These are phyloP conservation scores for Huntiella savannae DNA, from an alignment of 2,329 filamentous ascomycete genomes.

Conservation along the genomic window DNA sequence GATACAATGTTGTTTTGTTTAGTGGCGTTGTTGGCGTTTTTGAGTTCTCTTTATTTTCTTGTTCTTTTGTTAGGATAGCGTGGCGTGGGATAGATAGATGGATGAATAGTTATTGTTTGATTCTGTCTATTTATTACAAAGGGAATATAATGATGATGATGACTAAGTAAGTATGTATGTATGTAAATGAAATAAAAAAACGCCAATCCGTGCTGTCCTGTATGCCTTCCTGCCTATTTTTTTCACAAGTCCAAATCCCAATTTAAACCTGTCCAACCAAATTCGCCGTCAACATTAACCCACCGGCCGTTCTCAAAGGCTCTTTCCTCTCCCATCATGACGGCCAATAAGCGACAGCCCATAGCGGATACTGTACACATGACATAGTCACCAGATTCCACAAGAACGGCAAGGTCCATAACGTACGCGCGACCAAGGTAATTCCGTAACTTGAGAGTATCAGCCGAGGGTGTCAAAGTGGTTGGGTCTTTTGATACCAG, in stretches of 20 bases:
- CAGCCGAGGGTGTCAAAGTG: conserved; percentile 22
- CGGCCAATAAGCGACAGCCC: conserved; percentile 55
- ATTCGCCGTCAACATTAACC: conserved; percentile 62
- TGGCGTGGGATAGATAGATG: neutral
- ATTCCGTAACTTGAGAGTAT: conserved; percentile 49
- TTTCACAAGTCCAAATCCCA: conserved; percentile 14
- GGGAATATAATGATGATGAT: neutral
- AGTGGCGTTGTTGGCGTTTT: conserved; percentile 2
- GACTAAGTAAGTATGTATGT: neutral
- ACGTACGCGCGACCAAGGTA: conserved; percentile 65
- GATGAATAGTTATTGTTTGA: neutral
- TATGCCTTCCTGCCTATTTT: neutral
- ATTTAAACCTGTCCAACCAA: conserved; percentile 36
- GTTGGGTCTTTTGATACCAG: conserved; percentile 20
- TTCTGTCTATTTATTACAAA: neutral
- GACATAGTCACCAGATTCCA: conserved; percentile 46
- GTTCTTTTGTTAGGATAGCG: conserved; percentile 2
- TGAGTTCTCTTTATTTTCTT: conserved; percentile 1
- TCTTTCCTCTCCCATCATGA: conserved; percentile 74
- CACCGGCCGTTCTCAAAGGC: conserved; percentile 42
- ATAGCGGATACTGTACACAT: conserved; percentile 59
- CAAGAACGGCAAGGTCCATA: conserved; percentile 60
- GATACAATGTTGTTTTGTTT: conserved; percentile 7
- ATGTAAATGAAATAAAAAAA: conserved; percentile 6
- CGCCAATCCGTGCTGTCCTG: neutral